Percentiles rank a stretch among this genome's conserved stretches.
These are phyloP conservation scores for Kitagawia praeruptora DNA, from an alignment of 129 eudicot species.

Conservation along the genomic window DNA sequence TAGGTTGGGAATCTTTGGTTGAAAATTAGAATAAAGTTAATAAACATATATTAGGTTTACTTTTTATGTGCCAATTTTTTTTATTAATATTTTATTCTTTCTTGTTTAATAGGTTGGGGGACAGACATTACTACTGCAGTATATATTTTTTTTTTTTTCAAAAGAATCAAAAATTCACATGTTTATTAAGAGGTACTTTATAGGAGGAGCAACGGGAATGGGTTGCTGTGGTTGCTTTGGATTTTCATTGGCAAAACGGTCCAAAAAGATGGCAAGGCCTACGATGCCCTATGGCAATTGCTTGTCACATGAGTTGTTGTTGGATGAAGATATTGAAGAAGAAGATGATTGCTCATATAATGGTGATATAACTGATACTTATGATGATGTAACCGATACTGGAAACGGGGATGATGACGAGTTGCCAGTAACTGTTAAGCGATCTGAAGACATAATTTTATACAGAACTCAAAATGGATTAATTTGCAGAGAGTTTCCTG, in stretches of 20 bases:
- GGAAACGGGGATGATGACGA: slow-evolving; percentile 48
- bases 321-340: slow-evolving; percentile 55
- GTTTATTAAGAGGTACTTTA: slow-evolving; percentile 37
- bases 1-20: neutral
- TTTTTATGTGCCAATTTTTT: neutral
- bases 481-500: slow-evolving; percentile 84
- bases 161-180: slow-evolving; percentile 17
- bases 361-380: slow-evolving; percentile 21
- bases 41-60: neutral
- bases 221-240: slow-evolving; percentile 98
- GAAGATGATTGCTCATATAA: slow-evolving; percentile 44
- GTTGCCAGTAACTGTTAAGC: slow-evolving; percentile 43
- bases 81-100: neutral
- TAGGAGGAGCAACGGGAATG: slow-evolving; percentile 56
- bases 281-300: slow-evolving; percentile 19
- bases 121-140: slow-evolving; percentile 15
- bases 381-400: slow-evolving; percentile 34
- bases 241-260: slow-evolving; percentile 44
- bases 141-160: neutral
- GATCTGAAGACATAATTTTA: slow-evolving; percentile 64
- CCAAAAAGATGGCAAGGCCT: slow-evolving; percentile 34
- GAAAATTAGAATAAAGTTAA: neutral
- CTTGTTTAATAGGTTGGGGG: slow-evolving; percentile 16
- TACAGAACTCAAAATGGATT: slow-evolving; percentile 52
- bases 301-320: slow-evolving; percentile 46